Evolutionary conservation across 768 basidiomycete genomes (phyloP).

Genomic region (Kondoa malvinella): DNA sequence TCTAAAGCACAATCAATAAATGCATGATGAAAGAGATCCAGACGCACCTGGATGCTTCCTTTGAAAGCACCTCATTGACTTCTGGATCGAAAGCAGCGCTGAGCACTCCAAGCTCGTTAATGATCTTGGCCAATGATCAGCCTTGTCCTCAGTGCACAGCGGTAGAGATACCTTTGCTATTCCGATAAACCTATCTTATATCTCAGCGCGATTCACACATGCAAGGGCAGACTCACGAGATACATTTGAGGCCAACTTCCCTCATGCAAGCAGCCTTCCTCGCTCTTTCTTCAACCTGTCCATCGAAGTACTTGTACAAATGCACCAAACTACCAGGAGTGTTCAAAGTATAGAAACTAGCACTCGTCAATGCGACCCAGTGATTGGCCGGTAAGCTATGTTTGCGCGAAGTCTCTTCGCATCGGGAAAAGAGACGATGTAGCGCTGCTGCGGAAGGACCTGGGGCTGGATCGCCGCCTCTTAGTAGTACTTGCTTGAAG

Average conservation of each 20-base stretch:
- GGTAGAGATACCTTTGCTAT: conserved; percentile 1
- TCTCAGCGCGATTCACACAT: conserved; percentile 12
- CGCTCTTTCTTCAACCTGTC: neutral
- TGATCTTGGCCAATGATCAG: conserved; percentile 22
- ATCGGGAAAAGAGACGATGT: conserved; percentile 15
- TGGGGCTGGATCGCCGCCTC: conserved; percentile 25
- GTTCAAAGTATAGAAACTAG: conserved; percentile 33
- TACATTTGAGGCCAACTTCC: conserved; percentile 34
- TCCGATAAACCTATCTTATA: neutral
- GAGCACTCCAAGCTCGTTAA: conserved; percentile 33
- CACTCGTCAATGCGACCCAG: conserved; percentile 20
- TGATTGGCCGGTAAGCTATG: conserved; percentile 21
- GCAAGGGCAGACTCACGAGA: conserved; percentile 30
- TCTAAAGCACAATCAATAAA: neutral
- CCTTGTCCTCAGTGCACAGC: neutral
- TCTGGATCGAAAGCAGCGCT: conserved; percentile 27
- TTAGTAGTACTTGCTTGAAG: conserved; percentile 31
- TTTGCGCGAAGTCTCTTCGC: conserved; percentile 21
- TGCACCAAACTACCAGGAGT: conserved; percentile 29
- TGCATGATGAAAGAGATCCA: neutral
- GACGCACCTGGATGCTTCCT: conserved; percentile 27
- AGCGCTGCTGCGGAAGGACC: conserved; percentile 13
- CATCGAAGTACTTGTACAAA: conserved; percentile 16
- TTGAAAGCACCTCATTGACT: conserved; percentile 25
- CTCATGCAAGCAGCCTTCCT: conserved; percentile 26